Evolutionary conservation across 192 early-diverging fungal genomes (phyloP).

Genomic region (Obelidium mucronatum): DNA sequence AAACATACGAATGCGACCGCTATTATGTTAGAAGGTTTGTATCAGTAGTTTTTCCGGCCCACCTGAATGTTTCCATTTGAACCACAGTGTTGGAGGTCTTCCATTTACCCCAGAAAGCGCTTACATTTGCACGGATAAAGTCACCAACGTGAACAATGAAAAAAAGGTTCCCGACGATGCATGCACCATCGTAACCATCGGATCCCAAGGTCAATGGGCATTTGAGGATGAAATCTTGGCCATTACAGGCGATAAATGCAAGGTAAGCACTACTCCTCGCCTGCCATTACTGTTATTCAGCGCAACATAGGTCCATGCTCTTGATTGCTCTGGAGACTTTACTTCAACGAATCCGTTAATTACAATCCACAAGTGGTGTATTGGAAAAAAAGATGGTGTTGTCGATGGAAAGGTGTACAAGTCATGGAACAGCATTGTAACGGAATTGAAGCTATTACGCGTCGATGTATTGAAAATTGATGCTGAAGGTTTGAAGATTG

Average conservation of each 20-base stretch:
- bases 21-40: background rate
- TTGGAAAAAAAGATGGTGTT: background rate
- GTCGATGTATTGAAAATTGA: background rate
- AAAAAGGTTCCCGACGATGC: background rate
- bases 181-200: background rate
- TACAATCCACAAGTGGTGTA: constrained; percentile 7
- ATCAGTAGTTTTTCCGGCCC: background rate
- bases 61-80: background rate
- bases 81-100: background rate
- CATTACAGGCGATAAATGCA: background rate
- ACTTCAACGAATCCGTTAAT: background rate
- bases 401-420: background rate
- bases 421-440: background rate
- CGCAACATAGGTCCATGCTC: background rate
- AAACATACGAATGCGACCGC: background rate
- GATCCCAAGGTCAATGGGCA: background rate
- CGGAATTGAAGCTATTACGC: background rate
- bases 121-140: background rate
- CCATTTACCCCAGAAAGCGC: background rate
- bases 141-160: background rate
- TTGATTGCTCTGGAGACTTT: constrained; percentile 6
- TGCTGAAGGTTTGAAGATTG: background rate
- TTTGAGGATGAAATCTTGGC: background rate
- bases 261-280: background rate
- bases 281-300: background rate